These are phyloP conservation scores for Cladosporium sp. DNA, from an alignment of 2,329 filamentous ascomycete species.

Conservation along the genomic window DNA sequence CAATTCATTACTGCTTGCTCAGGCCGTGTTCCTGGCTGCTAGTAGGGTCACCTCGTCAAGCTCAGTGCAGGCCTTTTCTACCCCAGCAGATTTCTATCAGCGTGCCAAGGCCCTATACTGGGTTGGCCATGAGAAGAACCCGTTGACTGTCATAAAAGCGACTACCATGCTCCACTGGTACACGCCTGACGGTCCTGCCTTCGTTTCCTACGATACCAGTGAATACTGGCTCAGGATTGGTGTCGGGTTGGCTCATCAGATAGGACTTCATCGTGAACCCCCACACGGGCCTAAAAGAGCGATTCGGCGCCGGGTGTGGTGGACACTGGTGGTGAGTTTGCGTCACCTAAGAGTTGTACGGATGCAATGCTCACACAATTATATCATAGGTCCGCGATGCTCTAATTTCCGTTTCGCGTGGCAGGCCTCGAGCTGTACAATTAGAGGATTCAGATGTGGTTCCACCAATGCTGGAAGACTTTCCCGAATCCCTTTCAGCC, in stretches of 20 bases:
- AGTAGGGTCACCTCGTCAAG: background rate
- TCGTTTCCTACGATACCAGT: background rate
- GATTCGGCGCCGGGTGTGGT: too few species aligned
- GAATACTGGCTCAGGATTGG: background rate
- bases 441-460: too few species aligned
- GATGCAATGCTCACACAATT: too few species aligned
- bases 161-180: constrained; percentile 1
- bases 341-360: too few species aligned
- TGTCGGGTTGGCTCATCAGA: background rate
- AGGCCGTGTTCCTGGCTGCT: constrained; percentile 1
- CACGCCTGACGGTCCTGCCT: background rate
- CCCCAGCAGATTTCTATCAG: background rate
- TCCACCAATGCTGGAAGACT: too few species aligned
- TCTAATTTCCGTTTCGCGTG: too few species aligned
- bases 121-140: background rate
- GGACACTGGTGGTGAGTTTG: too few species aligned
- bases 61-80: background rate
- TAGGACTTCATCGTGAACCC: background rate
- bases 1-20: background rate
- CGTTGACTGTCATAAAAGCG: background rate
- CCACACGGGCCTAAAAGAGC: too few species aligned
- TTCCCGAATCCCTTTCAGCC: too few species aligned
- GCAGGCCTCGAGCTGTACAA: too few species aligned
- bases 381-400: too few species aligned
- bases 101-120: background rate